Evolutionary conservation across 176 grass and related monocot genomes (phyloP).

Genomic region (Pharus latifolius): DNA sequence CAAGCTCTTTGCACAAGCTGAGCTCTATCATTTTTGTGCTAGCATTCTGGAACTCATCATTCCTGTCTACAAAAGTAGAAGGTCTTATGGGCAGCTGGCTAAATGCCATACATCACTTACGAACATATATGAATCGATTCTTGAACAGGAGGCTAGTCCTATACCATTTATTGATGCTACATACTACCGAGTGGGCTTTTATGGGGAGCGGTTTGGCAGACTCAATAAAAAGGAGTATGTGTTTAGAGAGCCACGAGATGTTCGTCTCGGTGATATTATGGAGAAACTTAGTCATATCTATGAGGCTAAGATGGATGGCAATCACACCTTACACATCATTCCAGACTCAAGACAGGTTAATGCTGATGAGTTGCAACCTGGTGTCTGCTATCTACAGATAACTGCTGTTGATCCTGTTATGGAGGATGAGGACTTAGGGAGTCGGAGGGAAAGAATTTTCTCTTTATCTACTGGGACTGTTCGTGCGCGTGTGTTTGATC

Average conservation of each 20-base stretch:
- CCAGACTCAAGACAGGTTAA: slow-evolving; percentile 98
- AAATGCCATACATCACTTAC: slow-evolving; percentile 94
- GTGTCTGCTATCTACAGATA: slow-evolving; percentile 91
- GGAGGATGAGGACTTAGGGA: slow-evolving; percentile 93
- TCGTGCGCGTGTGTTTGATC: slow-evolving; percentile 85
- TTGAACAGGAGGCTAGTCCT: slow-evolving; percentile 94
- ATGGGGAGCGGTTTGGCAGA: slow-evolving; percentile 83
- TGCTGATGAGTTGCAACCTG: slow-evolving; percentile 83
- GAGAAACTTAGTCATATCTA: slow-evolving; percentile 94
- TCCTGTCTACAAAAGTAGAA: slow-evolving; percentile 94
- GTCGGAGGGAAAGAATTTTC: slow-evolving; percentile 94
- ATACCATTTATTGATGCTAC: slow-evolving; percentile 97
- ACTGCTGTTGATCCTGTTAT: slow-evolving; percentile 98
- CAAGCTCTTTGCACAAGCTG: slow-evolving; percentile 88
- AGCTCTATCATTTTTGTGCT: slow-evolving; percentile 91
- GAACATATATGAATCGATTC: slow-evolving; percentile 88
- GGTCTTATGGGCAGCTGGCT: slow-evolving; percentile 82
- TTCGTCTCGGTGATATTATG: slow-evolving; percentile 98
- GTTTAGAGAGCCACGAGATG: slow-evolving; percentile 79
- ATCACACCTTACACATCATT: slow-evolving; percentile 89
- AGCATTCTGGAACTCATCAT: slow-evolving; percentile 96
- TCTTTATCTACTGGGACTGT: slow-evolving; percentile 76
- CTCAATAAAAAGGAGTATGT: slow-evolving; percentile 89
- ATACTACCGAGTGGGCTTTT: slow-evolving; percentile 96
- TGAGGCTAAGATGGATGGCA: slow-evolving; percentile 83